Base-by-base conservation (phyloP, 495 filamentous ascomycete genomes). In the Aspergillus leporis region DNA sequence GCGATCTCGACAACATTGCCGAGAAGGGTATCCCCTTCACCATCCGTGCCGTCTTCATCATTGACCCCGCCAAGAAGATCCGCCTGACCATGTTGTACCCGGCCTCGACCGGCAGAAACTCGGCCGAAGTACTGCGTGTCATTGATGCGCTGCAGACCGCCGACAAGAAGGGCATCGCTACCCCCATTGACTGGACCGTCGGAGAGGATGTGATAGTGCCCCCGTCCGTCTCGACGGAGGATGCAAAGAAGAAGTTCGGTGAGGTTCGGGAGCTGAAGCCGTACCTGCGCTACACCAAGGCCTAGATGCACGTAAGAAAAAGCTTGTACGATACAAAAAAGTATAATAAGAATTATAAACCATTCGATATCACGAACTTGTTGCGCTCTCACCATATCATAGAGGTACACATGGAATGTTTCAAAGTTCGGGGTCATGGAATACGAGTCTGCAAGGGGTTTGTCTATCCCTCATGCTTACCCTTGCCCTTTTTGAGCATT, bases 151-250 rank as follows among this genome's bases (percentile, higher is more conserved):
- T 90, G 62, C 85, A 88, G 74, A 81, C 76, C 38, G 84, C 76
- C 9, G 86, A 88, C 65, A 81, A 78, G 70, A 81, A 84, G 65
- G 85, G 87, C 36, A 78, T 89, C 30, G 82, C 80, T 38, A 85
- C 82, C 36, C 87, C 86, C 32, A 85, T 88, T 62, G 74, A 88
- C 69, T 90, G 87, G 85, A 71, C 72, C 56, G 74, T 74, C 25
- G 86, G 86, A 22, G 82, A 87, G 38, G 87, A 90, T 65, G 85
- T 88, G 32, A 87, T 89, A 66, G 82, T 89, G 23, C 87, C 87
- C 21, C 84, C 85, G 18, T 74, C 74, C 23, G 83, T 89, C 40
- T 80, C 71, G 13, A 89, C 84, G 13, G 79, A 79, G 61, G 86
- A 86, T 65, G 86, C 86, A 34, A 81, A 77, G 76, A 81, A 79